phyloP scores from a whole-genome alignment of 257 asterid genomes.

The Solanum commersonii region DNA sequence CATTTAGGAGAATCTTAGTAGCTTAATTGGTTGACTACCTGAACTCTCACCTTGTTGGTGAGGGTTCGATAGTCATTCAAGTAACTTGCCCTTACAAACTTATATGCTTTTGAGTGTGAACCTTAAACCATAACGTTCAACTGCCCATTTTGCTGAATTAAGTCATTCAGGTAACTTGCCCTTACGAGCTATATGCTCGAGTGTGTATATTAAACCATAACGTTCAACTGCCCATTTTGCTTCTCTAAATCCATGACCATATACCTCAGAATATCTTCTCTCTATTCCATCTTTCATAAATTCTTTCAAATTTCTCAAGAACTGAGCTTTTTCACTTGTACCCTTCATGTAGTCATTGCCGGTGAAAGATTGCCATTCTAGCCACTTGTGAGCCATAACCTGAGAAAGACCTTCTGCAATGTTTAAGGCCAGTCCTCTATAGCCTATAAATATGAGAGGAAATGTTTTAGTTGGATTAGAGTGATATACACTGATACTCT shows the following conservation, averaged over 20 bases:
- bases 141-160: neutral
- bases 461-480: neutral
- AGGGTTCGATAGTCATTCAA: neutral
- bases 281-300: neutral
- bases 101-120: neutral
- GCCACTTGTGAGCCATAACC: neutral
- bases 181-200: neutral
- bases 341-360: neutral
- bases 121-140: neutral
- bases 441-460: neutral
- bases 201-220: neutral
- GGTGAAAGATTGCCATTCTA: neutral
- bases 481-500: neutral
- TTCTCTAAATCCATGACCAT: conserved; percentile 1
- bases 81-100: neutral
- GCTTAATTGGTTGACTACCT: neutral
- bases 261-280: neutral
- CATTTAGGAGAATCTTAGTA: neutral
- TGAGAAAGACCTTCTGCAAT: neutral
- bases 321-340: neutral
- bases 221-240: neutral
- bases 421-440: neutral
- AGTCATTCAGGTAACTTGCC: neutral
- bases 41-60: neutral
- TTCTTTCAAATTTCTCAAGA: neutral